Base-by-base conservation (phyloP, 306 rosid genomes). In the Corylus americana region DNA sequence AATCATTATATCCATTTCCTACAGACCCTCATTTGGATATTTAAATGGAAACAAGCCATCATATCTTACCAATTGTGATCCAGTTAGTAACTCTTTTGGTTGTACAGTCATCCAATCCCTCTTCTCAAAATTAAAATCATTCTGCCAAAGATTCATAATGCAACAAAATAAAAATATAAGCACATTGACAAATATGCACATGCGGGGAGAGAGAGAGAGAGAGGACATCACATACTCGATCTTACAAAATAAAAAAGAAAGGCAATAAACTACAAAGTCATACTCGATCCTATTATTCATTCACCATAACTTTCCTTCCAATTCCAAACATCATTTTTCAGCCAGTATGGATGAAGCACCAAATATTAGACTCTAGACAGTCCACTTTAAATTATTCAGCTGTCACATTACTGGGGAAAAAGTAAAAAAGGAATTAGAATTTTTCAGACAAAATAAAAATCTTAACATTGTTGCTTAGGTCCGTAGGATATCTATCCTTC, bases 101-200 rank as follows among this genome's bases (percentile, higher is more conserved):
- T 85, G 70, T 53, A 95, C 91, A 29, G 83, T 74, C 93, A 91
- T 85, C 99, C 99, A 95, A 80, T 95, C 97, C 84, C 97, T 88
- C 92, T 78, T 89, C 85, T 93, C 99, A 92, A 90, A 93, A 83
- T 74, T 66, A 75, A 93, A 93, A 82, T 93, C 98, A 74, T 90
- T 91, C 99, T 95, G 97, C 73, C 80, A 80, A 76, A 78, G 72
- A n/a, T 68, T 68, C 48, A 68, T 39, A 68, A 42, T 48, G 42
- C 51, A 7, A 64, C 4, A 48, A 44, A 18, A 68, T 9, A 18
- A 39, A 8, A 68, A 39, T 17, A 68, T 17, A 42, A 68, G 14
- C 72, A 68, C 50, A 9, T 44, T 31, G 47, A 37, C 20, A 64
- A 9, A 35, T 42, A 35, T 7, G 18, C 44, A 63, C 66, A 58